These are phyloP conservation scores for Malus hybrid DNA, from an alignment of 331 rosid species.

Conservation along the genomic window DNA sequence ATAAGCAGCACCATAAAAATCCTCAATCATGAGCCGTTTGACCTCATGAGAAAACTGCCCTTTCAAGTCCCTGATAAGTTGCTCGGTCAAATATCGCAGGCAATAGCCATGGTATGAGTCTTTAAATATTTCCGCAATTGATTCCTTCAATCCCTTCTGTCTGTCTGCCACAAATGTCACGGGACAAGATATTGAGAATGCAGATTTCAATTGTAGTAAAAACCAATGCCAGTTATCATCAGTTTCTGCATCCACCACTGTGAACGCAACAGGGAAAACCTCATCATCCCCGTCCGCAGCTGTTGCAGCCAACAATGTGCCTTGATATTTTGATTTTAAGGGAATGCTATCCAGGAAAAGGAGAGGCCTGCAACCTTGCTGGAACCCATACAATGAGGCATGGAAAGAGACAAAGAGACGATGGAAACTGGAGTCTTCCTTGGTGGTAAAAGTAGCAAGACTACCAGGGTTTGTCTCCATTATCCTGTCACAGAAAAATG, in stretches of 20 bases:
- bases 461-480: constrained; percentile 92
- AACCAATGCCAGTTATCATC: constrained; percentile 95
- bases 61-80: constrained; percentile 77
- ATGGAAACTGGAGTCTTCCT: constrained; percentile 85
- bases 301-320: constrained; percentile 79
- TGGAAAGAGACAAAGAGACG: constrained; percentile 85
- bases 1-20: constrained; percentile 78
- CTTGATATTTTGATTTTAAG: constrained; percentile 91
- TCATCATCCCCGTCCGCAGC: constrained; percentile 82
- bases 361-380: constrained; percentile 93
- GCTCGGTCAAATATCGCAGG: constrained; percentile 70
- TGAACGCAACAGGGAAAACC: constrained; percentile 80
- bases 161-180: constrained; percentile 87
- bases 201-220: constrained; percentile 71
- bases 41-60: constrained; percentile 95
- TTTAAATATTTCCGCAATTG: constrained; percentile 58
- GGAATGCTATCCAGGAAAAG: constrained; percentile 78
- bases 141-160: constrained; percentile 67
- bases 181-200: constrained; percentile 56
- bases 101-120: constrained; percentile 84
- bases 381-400: constrained; percentile 79
- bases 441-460: constrained; percentile 71
- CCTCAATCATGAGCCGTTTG: constrained; percentile 82
- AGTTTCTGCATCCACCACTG: constrained; percentile 78
- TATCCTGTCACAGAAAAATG: constrained; percentile 67